A percentile compares a stretch with the other conserved stretches of the same genome.
Conservation (phyloP, 352 stramenopile genomes). For the Pythium guiyangense region DNA sequence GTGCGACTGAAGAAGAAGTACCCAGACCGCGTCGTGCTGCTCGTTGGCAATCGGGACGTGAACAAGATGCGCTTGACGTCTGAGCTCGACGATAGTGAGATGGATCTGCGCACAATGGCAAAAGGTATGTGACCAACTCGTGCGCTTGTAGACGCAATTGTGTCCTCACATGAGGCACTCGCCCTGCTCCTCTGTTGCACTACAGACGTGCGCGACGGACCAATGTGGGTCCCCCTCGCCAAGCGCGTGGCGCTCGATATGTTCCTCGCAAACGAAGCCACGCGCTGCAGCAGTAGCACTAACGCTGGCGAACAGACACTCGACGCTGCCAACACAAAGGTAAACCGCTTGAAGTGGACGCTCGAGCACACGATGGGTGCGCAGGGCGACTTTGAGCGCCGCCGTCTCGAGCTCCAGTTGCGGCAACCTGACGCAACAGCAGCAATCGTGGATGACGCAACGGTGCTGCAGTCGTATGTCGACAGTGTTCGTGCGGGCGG, state of each 20-base stretch:
- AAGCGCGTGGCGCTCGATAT: slow-evolving; percentile 48
- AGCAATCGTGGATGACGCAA: slow-evolving; percentile 53
- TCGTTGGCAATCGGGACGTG: slow-evolving; percentile 92
- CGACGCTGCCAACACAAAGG: slow-evolving; percentile 58
- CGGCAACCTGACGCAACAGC: slow-evolving; percentile 8
- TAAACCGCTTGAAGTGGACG: slow-evolving; percentile 88
- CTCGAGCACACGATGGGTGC: slow-evolving; percentile 90
- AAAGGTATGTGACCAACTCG: slow-evolving; percentile 23
- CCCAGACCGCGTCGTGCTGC: slow-evolving; percentile 85
- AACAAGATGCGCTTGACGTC: slow-evolving; percentile 91
- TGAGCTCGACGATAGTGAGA: slow-evolving; percentile 71
- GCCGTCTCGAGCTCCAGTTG: slow-evolving; percentile 66
- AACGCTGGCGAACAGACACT: slow-evolving; percentile 5
- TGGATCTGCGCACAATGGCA: slow-evolving; percentile 58
- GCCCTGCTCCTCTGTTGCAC: background rate
- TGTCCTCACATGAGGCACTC: background rate
- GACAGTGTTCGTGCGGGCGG: slow-evolving; percentile 67
- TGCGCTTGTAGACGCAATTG: slow-evolving; percentile 2
- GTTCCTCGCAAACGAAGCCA: slow-evolving; percentile 33
- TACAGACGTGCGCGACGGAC: slow-evolving; percentile 65
- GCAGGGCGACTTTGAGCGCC: slow-evolving; percentile 87
- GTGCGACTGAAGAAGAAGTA: slow-evolving; percentile 84
- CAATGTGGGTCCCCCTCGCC: slow-evolving; percentile 53
- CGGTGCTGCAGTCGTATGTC: slow-evolving; percentile 77
- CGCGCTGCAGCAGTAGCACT: background rate